Evolutionary conservation across 495 filamentous ascomycete genomes (phyloP), one percentile per base, ranked within the genome.

Genomic region (Penicillium herquei): DNA sequence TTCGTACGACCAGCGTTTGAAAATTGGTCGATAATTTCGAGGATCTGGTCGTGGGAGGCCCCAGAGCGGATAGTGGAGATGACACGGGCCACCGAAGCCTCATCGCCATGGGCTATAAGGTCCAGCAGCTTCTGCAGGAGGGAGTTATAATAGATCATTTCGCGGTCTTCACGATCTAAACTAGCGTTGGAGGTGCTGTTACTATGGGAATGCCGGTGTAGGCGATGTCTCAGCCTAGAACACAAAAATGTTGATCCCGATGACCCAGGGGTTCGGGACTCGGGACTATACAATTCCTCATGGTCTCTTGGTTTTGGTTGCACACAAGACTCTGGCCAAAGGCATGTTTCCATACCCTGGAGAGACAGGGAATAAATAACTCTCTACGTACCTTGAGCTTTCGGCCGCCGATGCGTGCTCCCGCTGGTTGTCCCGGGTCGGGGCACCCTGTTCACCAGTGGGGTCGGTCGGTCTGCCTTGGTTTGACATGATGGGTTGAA

Each of bases 31-130:
- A 76, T 41, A 2, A 51, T 48, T 4, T 53, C 42, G 31, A 67
- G 66, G 18, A 76, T 73, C 6, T 70, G 57, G 46, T 58, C 34
- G 14, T 70, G 52, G 12, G 71, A 70, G 26, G 67, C 71, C 17
- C 70, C 68, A 10, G 71, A 62, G 34, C 71, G 73, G 49, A 76
- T 70, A 47, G 62, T 48, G 4, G 60, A 44, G 45, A 76, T 50
- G 41, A 76, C 32, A n/a, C 41, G 61, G 39, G 51, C 34, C 1
- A 76, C 56, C 0, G 62, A 44, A 32, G 57, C 65, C 32, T 62
- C 57, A 16, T 70, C 57, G 17, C 63, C 66, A 6, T 65, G 55
- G 9, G 60, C 57, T 43, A 76, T 62, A 16, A 71, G 26, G 11
- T 49, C 51, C 14, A 76, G 37, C 34, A 76, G 59, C 11, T 65